These are phyloP conservation scores for Teratosphaeria zuluensis DNA, from an alignment of 2,329 filamentous ascomycete species.

Conservation along the genomic window DNA sequence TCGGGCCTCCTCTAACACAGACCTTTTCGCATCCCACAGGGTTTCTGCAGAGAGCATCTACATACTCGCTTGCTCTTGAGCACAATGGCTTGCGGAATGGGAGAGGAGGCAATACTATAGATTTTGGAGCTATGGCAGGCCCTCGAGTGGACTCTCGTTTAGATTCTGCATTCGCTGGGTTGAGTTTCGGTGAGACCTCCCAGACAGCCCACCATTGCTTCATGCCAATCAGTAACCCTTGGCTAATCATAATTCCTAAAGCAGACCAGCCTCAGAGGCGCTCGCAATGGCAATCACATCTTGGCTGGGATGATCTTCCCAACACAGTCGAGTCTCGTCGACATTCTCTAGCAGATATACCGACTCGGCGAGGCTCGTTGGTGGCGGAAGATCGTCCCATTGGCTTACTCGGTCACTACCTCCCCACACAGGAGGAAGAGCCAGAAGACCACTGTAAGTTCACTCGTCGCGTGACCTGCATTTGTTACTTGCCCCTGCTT, in stretches of 20 bases:
- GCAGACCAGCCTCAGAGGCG: constrained; percentile 20
- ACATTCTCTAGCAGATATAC: constrained; percentile 59
- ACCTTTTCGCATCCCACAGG: constrained; percentile 24
- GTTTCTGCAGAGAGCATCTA: constrained; percentile 22
- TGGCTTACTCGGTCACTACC: neutral
- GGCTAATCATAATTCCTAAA: neutral
- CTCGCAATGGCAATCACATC: constrained; percentile 58
- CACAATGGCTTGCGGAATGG: neutral
- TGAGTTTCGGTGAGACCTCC: constrained; percentile 18
- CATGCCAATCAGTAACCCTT: neutral
- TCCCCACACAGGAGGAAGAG: neutral
- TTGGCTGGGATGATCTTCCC: constrained; percentile 52
- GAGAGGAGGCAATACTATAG: constrained; percentile 5
- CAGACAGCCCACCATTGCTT: constrained; percentile 46
- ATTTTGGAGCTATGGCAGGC: constrained; percentile 3
- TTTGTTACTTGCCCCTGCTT: neutral
- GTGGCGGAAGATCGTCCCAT: constrained; percentile 9
- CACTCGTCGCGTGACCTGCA: neutral
- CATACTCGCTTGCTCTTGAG: constrained; percentile 17
- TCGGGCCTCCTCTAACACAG: constrained; percentile 20
- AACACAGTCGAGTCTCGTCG: constrained; percentile 65
- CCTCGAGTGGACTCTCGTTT: constrained; percentile 8
- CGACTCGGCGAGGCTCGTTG: constrained; percentile 28
- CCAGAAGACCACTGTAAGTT: neutral
- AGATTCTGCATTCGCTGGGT: constrained; percentile 19